Evolutionary conservation across 1,284 basidiomycete species (phyloP), one percentile per base, ranked within the genome.

Genomic region (Clitocybe nebularis): DNA sequence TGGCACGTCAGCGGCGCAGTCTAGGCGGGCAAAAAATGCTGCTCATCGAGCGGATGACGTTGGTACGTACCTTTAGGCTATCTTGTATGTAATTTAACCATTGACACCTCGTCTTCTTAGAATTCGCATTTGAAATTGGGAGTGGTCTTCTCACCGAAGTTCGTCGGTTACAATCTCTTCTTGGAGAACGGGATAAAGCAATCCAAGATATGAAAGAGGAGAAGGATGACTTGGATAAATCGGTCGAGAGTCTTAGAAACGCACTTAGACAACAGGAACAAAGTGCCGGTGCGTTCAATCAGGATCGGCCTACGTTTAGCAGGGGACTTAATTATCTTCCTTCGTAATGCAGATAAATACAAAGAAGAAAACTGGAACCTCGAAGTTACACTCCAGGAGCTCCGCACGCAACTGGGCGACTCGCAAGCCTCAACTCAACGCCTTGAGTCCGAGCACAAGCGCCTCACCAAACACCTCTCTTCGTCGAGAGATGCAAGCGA

Each of bases 301-400:
- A n/a, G n/a, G n/a, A n/a, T 20, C 36, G 28, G 20, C 24, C 45
- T 33, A 42, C 16, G 25, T 53, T n/a, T 16, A n/a, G 33, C 24
- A 35, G 36, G 23, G 34, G 33, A 38, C 20, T 14, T 50, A 25
- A 41, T 33, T 16, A 16, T 24, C 19, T 48, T 45, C 35, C n/a
- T n/a, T n/a, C n/a, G n/a, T n/a, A n/a, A 42, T 53, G 3, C 22
- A 74, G 81, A 87, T 60, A 90, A 91, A 47, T 94, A 84, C 79
- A 94, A 93, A 69, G 93, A 97, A 64, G 93, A 95, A 68, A 97
- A 96, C 63, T 98, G 95, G 95, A 94, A 97, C 60, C 84, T 98
- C 50, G 93, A 98, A 69, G 90, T 97, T 36, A 79, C 79, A 16
- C 74, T 93, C 21, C 94, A 99, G 62, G 93, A 97, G 50, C 74